Evolutionary conservation across 1,139 yeast genomes (phyloP), one percentile per base, ranked within the genome.

Genomic region (Geotrichum europaeum): DNA sequence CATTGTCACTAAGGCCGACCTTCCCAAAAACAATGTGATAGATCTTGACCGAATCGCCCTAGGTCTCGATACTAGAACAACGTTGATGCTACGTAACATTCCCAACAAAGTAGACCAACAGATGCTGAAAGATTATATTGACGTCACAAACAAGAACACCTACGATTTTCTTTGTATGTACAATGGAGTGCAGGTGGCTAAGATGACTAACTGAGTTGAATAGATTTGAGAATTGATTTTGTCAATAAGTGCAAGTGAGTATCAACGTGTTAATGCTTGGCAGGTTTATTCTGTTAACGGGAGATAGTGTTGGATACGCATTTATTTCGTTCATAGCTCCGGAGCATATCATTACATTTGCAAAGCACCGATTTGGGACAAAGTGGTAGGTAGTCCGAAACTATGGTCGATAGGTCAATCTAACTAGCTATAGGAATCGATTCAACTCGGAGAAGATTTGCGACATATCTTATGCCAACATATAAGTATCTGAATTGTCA

Each of bases 131-230:
- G 74, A 74, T 36, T 77, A 78, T 65, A 67, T 81, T 45, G 83
- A 81, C 64, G 73, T 67, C 36, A 79, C 83, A n/a, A 79, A 77
- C 66, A 70, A 72, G 64, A 73, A 78, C 63, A 78, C 82, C 60
- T 83, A 82, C 67, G 84, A 82, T 66, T 83, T 83, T 70, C 72
- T 84, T 62, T 84, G 82, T 75, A 72, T 65, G 69, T 70, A 64
- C 25, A 20, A 7, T 40, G 47, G 18, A 3, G 20, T 4, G 7
- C 20, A 28, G 6, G 3, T 28, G 32, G 9, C 5, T 2, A 9
- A 28, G 6, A 13, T 18, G 15, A n/a, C 60, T 55, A 62, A 65
- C 65, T 56, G 22, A 20, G 51, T n/a, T 52, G 15, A 4, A 13
- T 52, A 75, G 77, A 81, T 65, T 68, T 81, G 61, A 74, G 84